Evolutionary conservation across 2,329 filamentous ascomycete species (phyloP).

Genomic region (Chaetomiaceae sp.): DNA sequence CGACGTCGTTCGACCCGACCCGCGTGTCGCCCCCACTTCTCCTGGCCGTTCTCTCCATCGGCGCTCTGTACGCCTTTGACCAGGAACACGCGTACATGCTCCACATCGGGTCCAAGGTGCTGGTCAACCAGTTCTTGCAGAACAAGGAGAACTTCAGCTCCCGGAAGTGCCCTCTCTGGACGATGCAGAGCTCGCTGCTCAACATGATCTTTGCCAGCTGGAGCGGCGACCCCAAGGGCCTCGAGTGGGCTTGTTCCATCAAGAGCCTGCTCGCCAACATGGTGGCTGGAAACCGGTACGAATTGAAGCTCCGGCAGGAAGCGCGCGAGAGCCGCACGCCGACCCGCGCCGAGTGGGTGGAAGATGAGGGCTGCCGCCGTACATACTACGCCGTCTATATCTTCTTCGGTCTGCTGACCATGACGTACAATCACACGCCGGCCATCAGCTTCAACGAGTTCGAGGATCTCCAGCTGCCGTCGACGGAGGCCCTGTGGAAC

Average conservation of each 20-base stretch:
- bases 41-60: conserved; percentile 87
- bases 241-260: conserved; percentile 98
- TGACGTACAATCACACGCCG: conserved; percentile 97
- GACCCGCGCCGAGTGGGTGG: conserved; percentile 84
- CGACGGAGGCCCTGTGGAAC: conserved; percentile 92
- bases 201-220: conserved; percentile 99
- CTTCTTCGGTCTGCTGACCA: conserved; percentile 89
- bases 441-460: conserved; percentile 99
- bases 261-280: conserved; percentile 97
- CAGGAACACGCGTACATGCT: conserved; percentile 95
- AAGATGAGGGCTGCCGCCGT: conserved; percentile 91
- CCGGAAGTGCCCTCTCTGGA: conserved; percentile 93
- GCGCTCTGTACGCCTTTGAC: conserved; percentile 93
- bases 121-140: conserved; percentile 94
- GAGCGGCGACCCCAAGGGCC: conserved; percentile 89
- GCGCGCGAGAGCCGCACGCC: conserved; percentile 71
- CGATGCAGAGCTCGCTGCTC: conserved; percentile 91
- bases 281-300: conserved; percentile 95
- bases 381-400: conserved; percentile 99
- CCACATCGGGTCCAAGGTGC: conserved; percentile 93
- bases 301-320: conserved; percentile 88
- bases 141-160: conserved; percentile 99
- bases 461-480: conserved; percentile 84
- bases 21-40: conserved; percentile 75
- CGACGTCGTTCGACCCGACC: conserved; percentile 79